Conservation (phyloP, 2,329 filamentous ascomycete genomes). For the Pestalotiopsis sp. region DNA sequence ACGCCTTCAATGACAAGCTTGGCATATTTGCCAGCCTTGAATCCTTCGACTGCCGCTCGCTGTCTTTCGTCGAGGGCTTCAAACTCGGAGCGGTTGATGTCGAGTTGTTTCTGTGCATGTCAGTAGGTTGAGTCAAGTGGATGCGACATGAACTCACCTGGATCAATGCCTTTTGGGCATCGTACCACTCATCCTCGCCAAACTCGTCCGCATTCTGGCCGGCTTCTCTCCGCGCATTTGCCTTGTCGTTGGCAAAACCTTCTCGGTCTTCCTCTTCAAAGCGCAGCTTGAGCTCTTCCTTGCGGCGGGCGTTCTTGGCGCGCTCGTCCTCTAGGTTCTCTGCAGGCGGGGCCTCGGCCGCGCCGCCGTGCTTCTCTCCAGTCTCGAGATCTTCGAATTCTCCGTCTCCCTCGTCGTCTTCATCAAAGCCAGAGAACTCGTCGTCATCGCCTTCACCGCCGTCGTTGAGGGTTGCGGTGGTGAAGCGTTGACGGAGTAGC, state of each 20-base stretch:
- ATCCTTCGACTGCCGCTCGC: conserved; percentile 83
- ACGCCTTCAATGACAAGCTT: conserved; percentile 88
- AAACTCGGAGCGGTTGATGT: conserved; percentile 96
- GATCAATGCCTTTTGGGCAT: conserved; percentile 90
- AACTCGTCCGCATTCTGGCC: conserved; percentile 73
- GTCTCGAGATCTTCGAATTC: conserved; percentile 84
- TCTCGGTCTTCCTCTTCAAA: conserved; percentile 99
- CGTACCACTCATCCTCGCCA: conserved; percentile 98
- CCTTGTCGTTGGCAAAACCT: conserved; percentile 89
- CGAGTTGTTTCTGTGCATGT: conserved; percentile 46
- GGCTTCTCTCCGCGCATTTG: conserved; percentile 71
- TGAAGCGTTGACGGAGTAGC: conserved; percentile 73
- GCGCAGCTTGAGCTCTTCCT: conserved; percentile 90
- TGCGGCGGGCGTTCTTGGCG: conserved; percentile 85
- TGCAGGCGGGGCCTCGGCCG: conserved; percentile 43
- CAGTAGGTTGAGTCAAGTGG: background rate
- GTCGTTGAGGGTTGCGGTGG: conserved; percentile 65
- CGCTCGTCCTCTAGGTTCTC: conserved; percentile 80
- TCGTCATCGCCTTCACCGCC: conserved; percentile 58
- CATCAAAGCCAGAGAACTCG: conserved; percentile 47
- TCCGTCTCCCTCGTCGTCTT: conserved; percentile 54
- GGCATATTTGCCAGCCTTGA: conserved; percentile 89
- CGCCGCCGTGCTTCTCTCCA: conserved; percentile 57
- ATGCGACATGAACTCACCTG: conserved; percentile 81
- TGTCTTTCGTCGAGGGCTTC: conserved; percentile 84